phyloP scores from a whole-genome alignment of 2,329 filamentous ascomycete genomes.

The Colletotrichum sojae region DNA sequence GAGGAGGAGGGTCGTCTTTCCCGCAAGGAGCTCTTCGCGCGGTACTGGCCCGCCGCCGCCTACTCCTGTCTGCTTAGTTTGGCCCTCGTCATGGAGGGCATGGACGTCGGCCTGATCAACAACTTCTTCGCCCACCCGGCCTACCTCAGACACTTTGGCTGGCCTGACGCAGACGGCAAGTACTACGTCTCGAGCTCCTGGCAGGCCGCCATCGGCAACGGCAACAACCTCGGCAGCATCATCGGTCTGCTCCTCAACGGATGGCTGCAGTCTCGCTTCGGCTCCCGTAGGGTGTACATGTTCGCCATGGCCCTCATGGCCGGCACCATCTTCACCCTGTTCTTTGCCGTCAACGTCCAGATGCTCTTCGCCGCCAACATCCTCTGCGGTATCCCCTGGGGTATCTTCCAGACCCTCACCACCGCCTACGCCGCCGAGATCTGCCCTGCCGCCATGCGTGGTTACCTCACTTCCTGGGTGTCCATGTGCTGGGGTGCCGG shows the following conservation, averaged over 20 bases:
- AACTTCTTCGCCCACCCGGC: slow-evolving; percentile 54
- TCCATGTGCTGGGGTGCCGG: slow-evolving; percentile 58
- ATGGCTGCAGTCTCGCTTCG: slow-evolving; percentile 51
- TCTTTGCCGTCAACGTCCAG: slow-evolving; percentile 51
- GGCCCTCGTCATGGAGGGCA: slow-evolving; percentile 50
- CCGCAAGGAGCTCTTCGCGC: slow-evolving; percentile 50
- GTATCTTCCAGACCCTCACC: slow-evolving; percentile 53
- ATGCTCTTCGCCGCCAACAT: slow-evolving; percentile 50
- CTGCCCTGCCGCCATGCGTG: slow-evolving; percentile 55
- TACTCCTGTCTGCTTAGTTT: slow-evolving; percentile 50
- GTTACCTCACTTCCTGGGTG: slow-evolving; percentile 55
- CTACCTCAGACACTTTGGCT: slow-evolving; percentile 52
- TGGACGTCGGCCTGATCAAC: slow-evolving; percentile 56
- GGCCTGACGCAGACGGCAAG: slow-evolving; percentile 49
- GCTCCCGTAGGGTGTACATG: slow-evolving; percentile 55
- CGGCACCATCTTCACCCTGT: slow-evolving; percentile 54
- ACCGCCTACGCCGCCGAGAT: slow-evolving; percentile 57
- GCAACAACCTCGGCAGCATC: slow-evolving; percentile 57
- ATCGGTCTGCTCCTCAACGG: slow-evolving; percentile 59
- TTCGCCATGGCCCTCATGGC: slow-evolving; percentile 51
- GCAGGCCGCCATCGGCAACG: slow-evolving; percentile 60
- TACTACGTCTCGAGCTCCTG: slow-evolving; percentile 60
- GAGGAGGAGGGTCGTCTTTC: slow-evolving; percentile 48
- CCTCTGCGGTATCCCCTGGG: slow-evolving; percentile 50
- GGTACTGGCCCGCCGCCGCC: slow-evolving; percentile 48